These are phyloP conservation scores for Circinella minor DNA, from an alignment of 371 early-diverging fungal species.

Conservation along the genomic window DNA sequence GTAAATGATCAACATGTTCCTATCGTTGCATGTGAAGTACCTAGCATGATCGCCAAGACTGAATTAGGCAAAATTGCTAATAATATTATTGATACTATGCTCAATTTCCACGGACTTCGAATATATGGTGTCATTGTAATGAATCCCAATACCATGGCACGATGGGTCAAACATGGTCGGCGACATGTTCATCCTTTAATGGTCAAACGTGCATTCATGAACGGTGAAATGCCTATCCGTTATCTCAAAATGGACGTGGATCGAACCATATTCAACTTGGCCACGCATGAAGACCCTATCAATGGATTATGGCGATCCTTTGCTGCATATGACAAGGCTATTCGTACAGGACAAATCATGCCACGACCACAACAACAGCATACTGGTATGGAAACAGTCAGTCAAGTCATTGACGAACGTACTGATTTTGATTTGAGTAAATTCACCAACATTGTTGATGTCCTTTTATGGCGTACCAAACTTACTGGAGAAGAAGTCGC, in stretches of 20 bases:
- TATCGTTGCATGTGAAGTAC: slow-evolving; percentile 69
- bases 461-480: slow-evolving; percentile 74
- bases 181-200: slow-evolving; percentile 66
- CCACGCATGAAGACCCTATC: slow-evolving; percentile 42
- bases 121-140: slow-evolving; percentile 65
- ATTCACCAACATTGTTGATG: slow-evolving; percentile 69
- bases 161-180: slow-evolving; percentile 72
- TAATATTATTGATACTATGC: slow-evolving; percentile 54
- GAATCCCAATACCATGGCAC: slow-evolving; percentile 65
- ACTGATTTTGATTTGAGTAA: slow-evolving; percentile 70
- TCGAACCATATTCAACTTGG: slow-evolving; percentile 58
- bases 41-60: slow-evolving; percentile 41
- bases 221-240: slow-evolving; percentile 55
- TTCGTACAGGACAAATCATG: slow-evolving; percentile 29
- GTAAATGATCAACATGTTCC: slow-evolving; percentile 75
- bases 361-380: slow-evolving; percentile 68
- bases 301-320: slow-evolving; percentile 53
- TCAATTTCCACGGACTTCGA: slow-evolving; percentile 63
- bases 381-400: slow-evolving; percentile 73
- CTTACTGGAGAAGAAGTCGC: slow-evolving; percentile 72
- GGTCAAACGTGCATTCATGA: slow-evolving; percentile 68
- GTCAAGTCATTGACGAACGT: slow-evolving; percentile 68
- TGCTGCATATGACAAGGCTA: slow-evolving; percentile 39
- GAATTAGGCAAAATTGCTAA: slow-evolving; percentile 58
- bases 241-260: slow-evolving; percentile 59